Conservation (phyloP, 2,329 filamentous ascomycete species). For the Sporothrix globosa region DNA sequence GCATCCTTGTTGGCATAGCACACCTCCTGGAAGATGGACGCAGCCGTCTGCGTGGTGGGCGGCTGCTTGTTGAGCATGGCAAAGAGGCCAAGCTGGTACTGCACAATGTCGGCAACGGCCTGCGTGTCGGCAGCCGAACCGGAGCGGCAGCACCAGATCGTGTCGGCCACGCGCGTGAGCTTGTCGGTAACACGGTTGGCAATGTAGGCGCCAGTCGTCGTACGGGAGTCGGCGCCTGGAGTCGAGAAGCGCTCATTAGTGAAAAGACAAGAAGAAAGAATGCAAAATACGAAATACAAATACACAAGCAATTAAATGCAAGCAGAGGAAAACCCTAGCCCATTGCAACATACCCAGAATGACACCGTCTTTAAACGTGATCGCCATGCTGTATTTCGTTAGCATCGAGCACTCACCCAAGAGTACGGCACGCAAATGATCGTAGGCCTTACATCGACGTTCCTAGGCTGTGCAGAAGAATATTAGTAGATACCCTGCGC, state of each 20-base stretch:
- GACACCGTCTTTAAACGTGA: slow-evolving; percentile 98
- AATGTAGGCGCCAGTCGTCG: slow-evolving; percentile 96
- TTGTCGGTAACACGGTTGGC: slow-evolving; percentile 99
- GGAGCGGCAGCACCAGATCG: slow-evolving; percentile 99
- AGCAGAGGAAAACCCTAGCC: neutral
- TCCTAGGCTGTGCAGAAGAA: slow-evolving; percentile 67
- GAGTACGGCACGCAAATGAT: no score
- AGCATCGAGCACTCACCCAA: neutral
- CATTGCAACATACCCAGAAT: slow-evolving; percentile 68
- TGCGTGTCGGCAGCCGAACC: slow-evolving; percentile 97
- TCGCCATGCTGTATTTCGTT: slow-evolving; percentile 75
- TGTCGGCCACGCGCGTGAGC: slow-evolving; percentile 96
- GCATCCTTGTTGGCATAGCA: slow-evolving; percentile 98
- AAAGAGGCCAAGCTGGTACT: slow-evolving; percentile 94
- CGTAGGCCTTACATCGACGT: slow-evolving; percentile 77
- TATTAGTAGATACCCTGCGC: slow-evolving; percentile 40
- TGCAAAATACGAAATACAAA: neutral
- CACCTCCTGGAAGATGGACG: slow-evolving; percentile 94
- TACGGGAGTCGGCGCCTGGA: slow-evolving; percentile 90
- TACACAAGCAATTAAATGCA: no score
- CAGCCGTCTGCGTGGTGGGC: slow-evolving; percentile 92
- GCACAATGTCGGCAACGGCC: slow-evolving; percentile 95
- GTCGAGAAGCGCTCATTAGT: neutral
- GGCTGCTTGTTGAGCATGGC: slow-evolving; percentile 85
- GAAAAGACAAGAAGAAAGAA: neutral